These are phyloP conservation scores for Ceratocystis lukuohia DNA, from an alignment of 2,329 filamentous ascomycete species.

Conservation along the genomic window DNA sequence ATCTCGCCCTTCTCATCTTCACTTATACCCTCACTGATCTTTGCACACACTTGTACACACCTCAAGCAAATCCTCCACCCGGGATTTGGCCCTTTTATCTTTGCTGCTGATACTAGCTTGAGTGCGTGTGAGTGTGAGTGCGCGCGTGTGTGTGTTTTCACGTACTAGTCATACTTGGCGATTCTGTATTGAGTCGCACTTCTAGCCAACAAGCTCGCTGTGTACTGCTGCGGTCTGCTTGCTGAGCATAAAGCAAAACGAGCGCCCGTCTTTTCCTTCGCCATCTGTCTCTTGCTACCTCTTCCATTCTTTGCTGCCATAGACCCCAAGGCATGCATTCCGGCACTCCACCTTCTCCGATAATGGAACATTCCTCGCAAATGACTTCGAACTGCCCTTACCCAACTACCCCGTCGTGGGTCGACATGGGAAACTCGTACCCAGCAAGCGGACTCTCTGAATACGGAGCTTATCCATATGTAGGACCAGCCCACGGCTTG, in stretches of 20 bases:
- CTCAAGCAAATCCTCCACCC: too few species aligned
- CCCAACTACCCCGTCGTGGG: conserved; percentile 6
- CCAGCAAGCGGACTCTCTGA: background rate
- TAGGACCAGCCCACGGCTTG: background rate
- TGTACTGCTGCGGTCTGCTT: background rate
- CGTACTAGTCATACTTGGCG: background rate
- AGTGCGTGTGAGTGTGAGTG: background rate
- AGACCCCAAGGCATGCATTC: background rate
- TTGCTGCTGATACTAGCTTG: background rate
- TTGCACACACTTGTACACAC: too few species aligned
- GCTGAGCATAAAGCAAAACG: too few species aligned
- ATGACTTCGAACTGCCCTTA: conserved; percentile 15
- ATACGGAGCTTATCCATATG: conserved; percentile 11
- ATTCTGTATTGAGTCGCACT: background rate
- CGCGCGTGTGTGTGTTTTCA: background rate
- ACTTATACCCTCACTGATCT: too few species aligned
- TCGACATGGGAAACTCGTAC: conserved; percentile 2
- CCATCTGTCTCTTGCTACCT: background rate
- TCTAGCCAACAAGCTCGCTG: background rate
- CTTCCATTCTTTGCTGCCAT: background rate
- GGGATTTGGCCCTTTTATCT: background rate
- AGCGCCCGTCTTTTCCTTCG: too few species aligned
- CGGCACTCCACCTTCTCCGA: background rate
- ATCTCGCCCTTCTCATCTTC: background rate
- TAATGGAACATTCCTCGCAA: background rate